Base-by-base conservation (phyloP, 1,139 yeast species). In the Wickerhamiella pararugosa region DNA sequence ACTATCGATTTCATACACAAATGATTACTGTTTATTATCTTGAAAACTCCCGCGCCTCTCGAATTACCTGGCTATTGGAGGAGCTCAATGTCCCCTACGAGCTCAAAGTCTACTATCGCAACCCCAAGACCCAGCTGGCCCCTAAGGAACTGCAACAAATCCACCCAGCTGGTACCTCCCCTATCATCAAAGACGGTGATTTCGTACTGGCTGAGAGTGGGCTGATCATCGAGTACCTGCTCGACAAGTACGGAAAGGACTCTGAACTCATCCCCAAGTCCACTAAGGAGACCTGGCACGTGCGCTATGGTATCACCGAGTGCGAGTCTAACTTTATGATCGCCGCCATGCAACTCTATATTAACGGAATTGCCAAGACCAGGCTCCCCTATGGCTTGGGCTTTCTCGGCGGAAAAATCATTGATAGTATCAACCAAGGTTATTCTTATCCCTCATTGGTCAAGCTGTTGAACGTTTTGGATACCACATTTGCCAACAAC, bases 321-420 rank as follows among this genome's bases (percentile, higher is more conserved):
- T 51, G 72, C 5, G 82, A 76, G 53, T 81, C 76, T 0, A 64
- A 76, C 25, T 55, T 76, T 39, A 76, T 72, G 54, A 72, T 71
- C 15, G 55, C 64, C 41, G 59, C 71, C 26, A 53, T 72, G 5
- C 54, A 69, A 47, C 58, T 70, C 40, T 61, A 69, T 34, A 63
- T 71, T 39, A 62, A 34, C 57, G 58, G 4, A 3, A 63, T 58
- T 38, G 54, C 58, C 5, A 31, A 34, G n/a, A 51, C 60, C 25
- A 45, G 45, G 21, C 68, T 73, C 1, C 80, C 81, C 2, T 61
- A 64, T 47, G 70, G 75, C 5, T 50, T 69, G 11, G 63, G 67
- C 43, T 59, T 60, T 25, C 40, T 73, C 7, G 66, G 69, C 6
- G 59, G 60, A 31, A 44, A 58, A 36, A 62, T 73, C 15, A 59